Evolutionary conservation across 1,284 basidiomycete genomes (phyloP).

Genomic region (Earliella scabrosa): DNA sequence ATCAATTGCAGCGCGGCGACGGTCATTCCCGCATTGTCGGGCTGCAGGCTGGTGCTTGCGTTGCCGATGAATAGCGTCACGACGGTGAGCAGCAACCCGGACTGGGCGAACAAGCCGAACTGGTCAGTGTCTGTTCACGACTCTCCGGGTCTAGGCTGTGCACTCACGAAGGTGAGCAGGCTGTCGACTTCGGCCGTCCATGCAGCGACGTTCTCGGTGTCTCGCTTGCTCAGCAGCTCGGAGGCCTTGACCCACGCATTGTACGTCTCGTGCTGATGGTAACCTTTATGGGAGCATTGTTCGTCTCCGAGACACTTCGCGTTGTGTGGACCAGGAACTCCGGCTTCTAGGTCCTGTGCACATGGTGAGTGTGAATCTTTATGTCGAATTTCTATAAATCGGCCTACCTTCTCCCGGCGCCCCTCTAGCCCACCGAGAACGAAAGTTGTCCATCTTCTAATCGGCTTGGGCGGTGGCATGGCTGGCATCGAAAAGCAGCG

Average conservation of each 20-base stretch:
- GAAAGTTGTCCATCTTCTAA: too few relatives aligned
- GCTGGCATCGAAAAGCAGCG: too few relatives aligned
- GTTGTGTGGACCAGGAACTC: too few relatives aligned
- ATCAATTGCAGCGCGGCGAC: slow-evolving; percentile 1
- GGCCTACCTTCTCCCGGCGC: too few relatives aligned
- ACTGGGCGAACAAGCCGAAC: too few relatives aligned
- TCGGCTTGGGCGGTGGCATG: too few relatives aligned
- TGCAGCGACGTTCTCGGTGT: not conserved
- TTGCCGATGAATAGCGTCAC: slow-evolving; percentile 12
- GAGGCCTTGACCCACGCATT: not conserved
- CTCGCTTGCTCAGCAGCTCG: not conserved
- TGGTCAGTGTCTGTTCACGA: not conserved
- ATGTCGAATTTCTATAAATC: too few relatives aligned
- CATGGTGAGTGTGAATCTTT: too few relatives aligned
- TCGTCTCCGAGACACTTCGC: too few relatives aligned
- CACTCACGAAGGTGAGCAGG: slow-evolving; percentile 10
- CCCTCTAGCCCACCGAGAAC: too few relatives aligned
- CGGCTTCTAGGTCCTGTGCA: too few relatives aligned
- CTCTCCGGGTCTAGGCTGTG: not conserved
- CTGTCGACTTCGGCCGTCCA: slow-evolving; percentile 8
- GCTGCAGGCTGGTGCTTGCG: not conserved
- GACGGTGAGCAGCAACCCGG: slow-evolving; percentile 12
- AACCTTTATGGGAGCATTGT: too few relatives aligned
- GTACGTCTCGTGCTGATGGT: not conserved
- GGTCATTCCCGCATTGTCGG: not conserved